Percentiles rank a stretch among this genome's conserved stretches.
Conservation (phyloP, 2,329 filamentous ascomycete species). For the Seiridium unicorne region DNA sequence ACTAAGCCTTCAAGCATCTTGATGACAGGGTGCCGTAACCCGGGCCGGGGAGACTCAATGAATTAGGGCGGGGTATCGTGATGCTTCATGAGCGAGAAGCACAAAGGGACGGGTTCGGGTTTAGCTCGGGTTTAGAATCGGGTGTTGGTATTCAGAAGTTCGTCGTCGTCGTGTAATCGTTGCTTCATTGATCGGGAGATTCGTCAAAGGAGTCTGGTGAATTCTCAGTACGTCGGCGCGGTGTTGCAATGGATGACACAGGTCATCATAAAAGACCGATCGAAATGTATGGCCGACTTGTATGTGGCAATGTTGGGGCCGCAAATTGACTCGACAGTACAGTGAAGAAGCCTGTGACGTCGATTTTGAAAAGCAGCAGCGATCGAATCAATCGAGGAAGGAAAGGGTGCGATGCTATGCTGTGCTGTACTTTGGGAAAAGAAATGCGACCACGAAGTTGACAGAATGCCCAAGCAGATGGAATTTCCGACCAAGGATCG, state of each 20-base stretch:
- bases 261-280: too few species aligned
- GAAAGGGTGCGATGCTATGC: not conserved
- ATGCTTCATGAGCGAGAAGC: constrained; percentile 27
- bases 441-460: not conserved
- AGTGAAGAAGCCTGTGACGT: not conserved
- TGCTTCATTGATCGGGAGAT: not conserved
- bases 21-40: constrained; percentile 64
- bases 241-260: too few species aligned
- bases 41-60: constrained; percentile 55
- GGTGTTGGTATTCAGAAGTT: not conserved
- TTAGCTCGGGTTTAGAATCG: not conserved
- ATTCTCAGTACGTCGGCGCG: too few species aligned
- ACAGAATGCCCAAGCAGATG: not conserved
- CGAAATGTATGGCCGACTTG: too few species aligned
- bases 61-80: constrained; percentile 21
- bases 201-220: too few species aligned
- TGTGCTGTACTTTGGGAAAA: not conserved
- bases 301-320: too few species aligned
- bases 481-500: too few species aligned
- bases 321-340: not conserved
- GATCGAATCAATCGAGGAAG: not conserved
- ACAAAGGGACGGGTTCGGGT: too few species aligned
- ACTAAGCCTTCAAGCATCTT: constrained; percentile 96
- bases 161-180: constrained; percentile 1
- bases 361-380: not conserved